These are phyloP conservation scores for Paecilomyces niveus DNA, from an alignment of 2,329 filamentous ascomycete genomes.

Conservation along the genomic window DNA sequence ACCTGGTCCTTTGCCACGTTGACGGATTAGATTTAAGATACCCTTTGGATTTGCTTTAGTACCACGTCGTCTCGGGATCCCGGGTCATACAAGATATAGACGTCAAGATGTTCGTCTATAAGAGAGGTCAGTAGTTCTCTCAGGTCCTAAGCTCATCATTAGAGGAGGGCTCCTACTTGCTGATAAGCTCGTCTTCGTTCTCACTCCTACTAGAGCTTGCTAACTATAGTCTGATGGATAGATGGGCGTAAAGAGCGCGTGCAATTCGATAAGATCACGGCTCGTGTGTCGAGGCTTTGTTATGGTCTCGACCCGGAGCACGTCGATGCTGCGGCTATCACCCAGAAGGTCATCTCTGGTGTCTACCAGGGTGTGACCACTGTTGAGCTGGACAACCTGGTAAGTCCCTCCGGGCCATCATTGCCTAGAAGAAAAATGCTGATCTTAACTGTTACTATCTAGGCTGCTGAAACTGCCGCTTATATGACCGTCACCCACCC, in stretches of 20 bases:
- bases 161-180: not conserved
- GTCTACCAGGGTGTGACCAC: conserved; percentile 98
- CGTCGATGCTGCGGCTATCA: conserved; percentile 96
- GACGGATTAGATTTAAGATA: conserved; percentile 16
- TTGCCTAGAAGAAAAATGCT: conserved; percentile 3
- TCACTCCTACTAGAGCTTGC: conserved; percentile 6
- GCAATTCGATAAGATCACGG: conserved; percentile 99
- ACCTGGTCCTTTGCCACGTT: conserved; percentile 3
- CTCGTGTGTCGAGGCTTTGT: conserved; percentile 92
- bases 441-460: conserved; percentile 16
- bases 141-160: conserved; percentile 1
- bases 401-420: conserved; percentile 45
- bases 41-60: conserved; percentile 10
- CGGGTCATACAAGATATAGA: not conserved
- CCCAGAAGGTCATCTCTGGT: conserved; percentile 98
- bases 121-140: conserved; percentile 46
- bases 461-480: conserved; percentile 97
- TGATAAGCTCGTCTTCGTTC: not conserved
- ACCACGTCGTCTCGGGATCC: not conserved
- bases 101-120: conserved; percentile 54
- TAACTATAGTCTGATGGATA: conserved; percentile 31
- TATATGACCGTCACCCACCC: conserved; percentile 99
- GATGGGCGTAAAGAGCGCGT: conserved; percentile 99
- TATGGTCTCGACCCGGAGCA: conserved; percentile 94
- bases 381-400: conserved; percentile 90